These are phyloP conservation scores for Rutidosis leptorrhynchoides DNA, from an alignment of 129 eudicot genomes.

Conservation along the genomic window DNA sequence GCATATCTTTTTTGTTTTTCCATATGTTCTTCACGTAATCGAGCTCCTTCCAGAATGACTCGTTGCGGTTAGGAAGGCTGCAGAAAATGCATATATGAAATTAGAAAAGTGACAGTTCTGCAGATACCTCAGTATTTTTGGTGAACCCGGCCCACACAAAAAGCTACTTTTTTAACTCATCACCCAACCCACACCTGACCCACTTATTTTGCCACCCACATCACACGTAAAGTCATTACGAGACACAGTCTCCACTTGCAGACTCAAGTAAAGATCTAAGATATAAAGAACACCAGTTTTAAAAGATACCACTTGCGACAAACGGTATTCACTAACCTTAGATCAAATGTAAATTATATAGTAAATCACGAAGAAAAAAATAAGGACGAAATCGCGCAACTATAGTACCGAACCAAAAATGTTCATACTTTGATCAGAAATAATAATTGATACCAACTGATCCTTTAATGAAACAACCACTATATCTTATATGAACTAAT, in stretches of 20 bases:
- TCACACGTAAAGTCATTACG: neutral
- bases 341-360: neutral
- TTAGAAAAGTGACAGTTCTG: slow-evolving; percentile 1
- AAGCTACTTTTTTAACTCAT: neutral
- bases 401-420: neutral
- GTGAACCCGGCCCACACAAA: neutral
- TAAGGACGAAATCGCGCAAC: neutral
- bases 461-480: neutral
- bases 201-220: neutral
- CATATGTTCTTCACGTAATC: slow-evolving; percentile 58
- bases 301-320: neutral
- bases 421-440: neutral
- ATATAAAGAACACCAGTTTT: neutral
- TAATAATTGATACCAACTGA: neutral
- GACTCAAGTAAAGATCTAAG: neutral
- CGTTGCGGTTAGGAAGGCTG: slow-evolving; percentile 70
- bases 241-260: neutral
- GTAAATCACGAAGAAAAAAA: neutral
- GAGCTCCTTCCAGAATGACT: slow-evolving; percentile 69
- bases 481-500: neutral
- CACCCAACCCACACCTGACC: neutral
- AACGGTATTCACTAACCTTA: neutral
- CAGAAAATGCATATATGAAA: neutral
- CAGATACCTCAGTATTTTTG: neutral
- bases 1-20: slow-evolving; percentile 66